Evolutionary conservation across 768 basidiomycete genomes (phyloP).

Genomic region (Lentinula raphanica): DNA sequence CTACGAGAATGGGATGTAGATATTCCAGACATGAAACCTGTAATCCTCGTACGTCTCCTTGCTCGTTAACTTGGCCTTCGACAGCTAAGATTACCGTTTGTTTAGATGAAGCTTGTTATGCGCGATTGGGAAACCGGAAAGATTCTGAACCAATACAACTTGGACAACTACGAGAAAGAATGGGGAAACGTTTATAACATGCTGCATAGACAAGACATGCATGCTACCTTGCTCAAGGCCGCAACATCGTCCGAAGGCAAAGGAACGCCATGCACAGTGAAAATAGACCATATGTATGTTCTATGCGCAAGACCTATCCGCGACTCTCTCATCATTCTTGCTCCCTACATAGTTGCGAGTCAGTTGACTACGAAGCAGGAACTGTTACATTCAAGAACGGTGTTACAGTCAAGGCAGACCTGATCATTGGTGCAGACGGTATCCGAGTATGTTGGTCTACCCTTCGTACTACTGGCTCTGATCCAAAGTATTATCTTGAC

Average conservation of each 20-base stretch:
- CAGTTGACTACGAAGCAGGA: slow-evolving; percentile 18
- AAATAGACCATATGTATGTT: slow-evolving; percentile 15
- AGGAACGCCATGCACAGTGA: slow-evolving; percentile 21
- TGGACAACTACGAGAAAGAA: slow-evolving; percentile 24
- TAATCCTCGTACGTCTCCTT: slow-evolving; percentile 12
- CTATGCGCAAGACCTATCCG: background rate
- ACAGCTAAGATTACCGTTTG: background rate
- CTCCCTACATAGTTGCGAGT: slow-evolving; percentile 14
- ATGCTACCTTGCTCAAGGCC: slow-evolving; percentile 22
- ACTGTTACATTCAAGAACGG: slow-evolving; percentile 23
- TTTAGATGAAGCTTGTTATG: slow-evolving; percentile 26
- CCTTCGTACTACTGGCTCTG: background rate
- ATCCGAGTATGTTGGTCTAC: slow-evolving; percentile 20
- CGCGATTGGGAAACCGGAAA: slow-evolving; percentile 29
- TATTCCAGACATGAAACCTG: slow-evolving; percentile 24
- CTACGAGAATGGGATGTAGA: slow-evolving; percentile 28
- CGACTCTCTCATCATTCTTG: background rate
- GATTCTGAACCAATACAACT: slow-evolving; percentile 24
- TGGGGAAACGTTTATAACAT: slow-evolving; percentile 16
- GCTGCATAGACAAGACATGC: slow-evolving; percentile 30
- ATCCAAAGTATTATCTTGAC: background rate
- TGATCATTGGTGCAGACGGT: slow-evolving; percentile 29
- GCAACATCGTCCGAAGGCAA: slow-evolving; percentile 20
- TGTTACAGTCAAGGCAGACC: slow-evolving; percentile 19
- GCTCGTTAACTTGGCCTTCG: background rate